These are phyloP conservation scores for Nothophaeocryptopus gaeumannii DNA, from an alignment of 2,329 filamentous ascomycete species.

Conservation along the genomic window DNA sequence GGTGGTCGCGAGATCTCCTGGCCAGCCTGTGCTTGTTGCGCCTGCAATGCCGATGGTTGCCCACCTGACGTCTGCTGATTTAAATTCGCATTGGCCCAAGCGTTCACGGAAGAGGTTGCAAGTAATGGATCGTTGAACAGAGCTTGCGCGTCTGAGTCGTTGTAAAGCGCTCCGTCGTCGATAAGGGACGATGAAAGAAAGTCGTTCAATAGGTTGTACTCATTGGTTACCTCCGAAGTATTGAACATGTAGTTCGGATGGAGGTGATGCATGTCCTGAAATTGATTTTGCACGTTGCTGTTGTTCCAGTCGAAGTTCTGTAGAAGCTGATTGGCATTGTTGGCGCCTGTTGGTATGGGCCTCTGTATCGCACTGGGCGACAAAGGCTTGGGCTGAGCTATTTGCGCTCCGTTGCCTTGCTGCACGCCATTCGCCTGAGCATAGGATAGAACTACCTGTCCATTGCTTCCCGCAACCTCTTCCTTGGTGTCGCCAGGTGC, in stretches of 20 bases:
- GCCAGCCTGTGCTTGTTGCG: constrained; percentile 28
- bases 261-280: constrained; percentile 90
- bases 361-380: constrained; percentile 64
- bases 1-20: constrained; percentile 60
- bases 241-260: constrained; percentile 95
- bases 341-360: constrained; percentile 38
- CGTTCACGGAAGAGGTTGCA: constrained; percentile 40
- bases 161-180: constrained; percentile 59
- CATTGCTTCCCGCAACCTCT: constrained; percentile 22
- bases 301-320: constrained; percentile 67
- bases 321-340: constrained; percentile 43
- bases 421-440: constrained; percentile 10
- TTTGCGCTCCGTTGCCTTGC: constrained; percentile 47
- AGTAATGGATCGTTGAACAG: constrained; percentile 60
- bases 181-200: constrained; percentile 89
- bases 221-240: constrained; percentile 88
- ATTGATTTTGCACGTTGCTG: constrained; percentile 70
- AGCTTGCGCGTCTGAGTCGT: constrained; percentile 46
- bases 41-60: background rate
- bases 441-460: constrained; percentile 13
- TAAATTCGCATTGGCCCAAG: constrained; percentile 44
- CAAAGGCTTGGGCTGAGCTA: constrained; percentile 69
- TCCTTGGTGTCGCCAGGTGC: constrained; percentile 26
- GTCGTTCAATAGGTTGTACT: constrained; percentile 95
- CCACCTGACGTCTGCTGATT: constrained; percentile 27